These are phyloP conservation scores for Arthrobotrys conoides DNA, from an alignment of 2,329 filamentous ascomycete species.

Conservation along the genomic window DNA sequence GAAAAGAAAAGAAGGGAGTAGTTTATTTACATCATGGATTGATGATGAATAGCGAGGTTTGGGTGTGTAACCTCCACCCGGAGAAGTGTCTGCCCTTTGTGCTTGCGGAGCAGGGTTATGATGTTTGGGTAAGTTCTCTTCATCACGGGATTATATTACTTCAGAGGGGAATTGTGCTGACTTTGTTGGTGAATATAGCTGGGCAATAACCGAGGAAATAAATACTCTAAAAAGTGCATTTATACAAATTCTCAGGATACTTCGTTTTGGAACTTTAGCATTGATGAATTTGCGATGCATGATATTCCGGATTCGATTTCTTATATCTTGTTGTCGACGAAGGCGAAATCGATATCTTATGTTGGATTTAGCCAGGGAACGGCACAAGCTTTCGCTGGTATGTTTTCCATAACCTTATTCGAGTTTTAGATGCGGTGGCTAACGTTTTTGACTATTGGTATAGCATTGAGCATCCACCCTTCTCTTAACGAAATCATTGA, in stretches of 20 bases:
- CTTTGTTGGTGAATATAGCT: constrained; percentile 72
- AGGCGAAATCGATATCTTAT: constrained; percentile 88
- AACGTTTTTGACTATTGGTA: background rate
- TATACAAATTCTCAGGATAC: constrained; percentile 79
- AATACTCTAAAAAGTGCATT: constrained; percentile 96
- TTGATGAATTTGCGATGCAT: constrained; percentile 97
- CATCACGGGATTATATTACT: background rate
- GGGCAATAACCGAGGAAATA: constrained; percentile 98
- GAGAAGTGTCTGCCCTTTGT: constrained; percentile 89
- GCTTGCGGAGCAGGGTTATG: constrained; percentile 89
- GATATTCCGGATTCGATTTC: constrained; percentile 96
- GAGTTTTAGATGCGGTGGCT: background rate
- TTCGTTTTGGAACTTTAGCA: constrained; percentile 97
- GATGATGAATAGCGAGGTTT: constrained; percentile 99
- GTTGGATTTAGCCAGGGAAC: constrained; percentile 98
- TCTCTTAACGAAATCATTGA: constrained; percentile 92
- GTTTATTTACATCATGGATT: constrained; percentile 93
- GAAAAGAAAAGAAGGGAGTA: constrained; percentile 82
- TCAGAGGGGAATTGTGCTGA: constrained; percentile 62
- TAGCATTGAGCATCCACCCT: constrained; percentile 87
- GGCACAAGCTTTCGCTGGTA: constrained; percentile 87
- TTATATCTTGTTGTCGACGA: constrained; percentile 88
- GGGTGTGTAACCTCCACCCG: constrained; percentile 91
- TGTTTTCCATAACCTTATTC: background rate
- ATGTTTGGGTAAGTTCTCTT: constrained; percentile 83